Evolutionary conservation across 163 green algal species (phyloP).

Genomic region (Smithsoniella earleae): DNA sequence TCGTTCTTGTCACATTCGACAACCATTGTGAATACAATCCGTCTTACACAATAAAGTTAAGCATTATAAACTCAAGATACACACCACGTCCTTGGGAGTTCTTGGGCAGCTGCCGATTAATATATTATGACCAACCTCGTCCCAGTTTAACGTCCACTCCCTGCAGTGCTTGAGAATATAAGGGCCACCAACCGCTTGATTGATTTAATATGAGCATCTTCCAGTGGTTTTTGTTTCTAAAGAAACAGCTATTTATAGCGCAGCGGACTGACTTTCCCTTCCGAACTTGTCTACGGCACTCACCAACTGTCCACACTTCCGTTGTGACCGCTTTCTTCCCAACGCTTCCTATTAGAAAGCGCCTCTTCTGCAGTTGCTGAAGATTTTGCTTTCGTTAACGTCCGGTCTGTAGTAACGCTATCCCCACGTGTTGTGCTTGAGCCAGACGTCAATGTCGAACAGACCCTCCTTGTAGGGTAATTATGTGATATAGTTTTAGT

Average conservation of each 20-base stretch:
- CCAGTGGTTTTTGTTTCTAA: not conserved
- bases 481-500: too few species aligned
- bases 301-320: constrained; percentile 37
- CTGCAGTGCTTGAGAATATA: constrained; percentile 32
- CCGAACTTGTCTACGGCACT: not conserved
- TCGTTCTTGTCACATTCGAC: not conserved
- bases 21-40: not conserved
- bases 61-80: not conserved
- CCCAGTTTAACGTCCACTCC: constrained; percentile 49
- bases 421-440: too few species aligned
- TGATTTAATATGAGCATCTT: too few species aligned
- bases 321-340: constrained; percentile 43
- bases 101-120: constrained; percentile 59
- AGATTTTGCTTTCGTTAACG: too few species aligned
- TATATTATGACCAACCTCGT: constrained; percentile 39
- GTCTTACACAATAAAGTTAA: not conserved
- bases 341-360: too few species aligned
- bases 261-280: too few species aligned
- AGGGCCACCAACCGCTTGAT: too few species aligned
- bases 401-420: too few species aligned
- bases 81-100: constrained; percentile 43
- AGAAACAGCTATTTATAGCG: not conserved
- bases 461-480: too few species aligned
- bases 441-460: too few species aligned
- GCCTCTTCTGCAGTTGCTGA: too few species aligned